Percentiles rank a stretch among this genome's conserved stretches.
These are phyloP conservation scores for Ananas comosus DNA, from an alignment of 176 grass and related monocot species.

Conservation along the genomic window DNA sequence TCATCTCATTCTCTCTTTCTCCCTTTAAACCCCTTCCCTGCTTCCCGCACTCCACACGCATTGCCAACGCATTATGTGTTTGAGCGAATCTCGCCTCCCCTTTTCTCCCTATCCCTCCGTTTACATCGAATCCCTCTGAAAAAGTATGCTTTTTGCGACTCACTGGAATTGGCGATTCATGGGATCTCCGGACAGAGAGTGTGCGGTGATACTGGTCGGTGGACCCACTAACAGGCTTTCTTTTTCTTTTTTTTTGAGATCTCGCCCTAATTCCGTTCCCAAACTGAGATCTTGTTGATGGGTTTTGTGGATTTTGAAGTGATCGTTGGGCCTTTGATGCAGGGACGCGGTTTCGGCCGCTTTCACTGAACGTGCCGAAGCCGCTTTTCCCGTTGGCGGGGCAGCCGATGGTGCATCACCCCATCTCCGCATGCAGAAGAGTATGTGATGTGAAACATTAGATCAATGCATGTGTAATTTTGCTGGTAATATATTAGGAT, in stretches of 20 bases:
- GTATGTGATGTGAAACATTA: slow-evolving; percentile 23
- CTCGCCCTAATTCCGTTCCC: background rate
- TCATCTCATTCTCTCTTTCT: too few species aligned
- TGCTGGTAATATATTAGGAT: background rate
- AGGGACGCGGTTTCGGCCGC: slow-evolving; percentile 92
- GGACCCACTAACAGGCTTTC: slow-evolving; percentile 81
- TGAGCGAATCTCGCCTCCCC: background rate
- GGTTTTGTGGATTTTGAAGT: background rate
- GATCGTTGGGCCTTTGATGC: slow-evolving; percentile 10
- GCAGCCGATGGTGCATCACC: slow-evolving; percentile 95
- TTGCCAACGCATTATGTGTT: background rate
- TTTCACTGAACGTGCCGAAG: slow-evolving; percentile 95
- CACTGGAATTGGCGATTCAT: slow-evolving; percentile 20
- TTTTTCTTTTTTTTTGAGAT: slow-evolving; percentile 19
- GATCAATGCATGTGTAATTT: background rate
- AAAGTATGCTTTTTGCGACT: background rate
- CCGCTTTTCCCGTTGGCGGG: slow-evolving; percentile 93
- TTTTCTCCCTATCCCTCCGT: slow-evolving; percentile 28
- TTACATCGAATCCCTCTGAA: background rate
- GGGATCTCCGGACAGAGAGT: slow-evolving; percentile 69
- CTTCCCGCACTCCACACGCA: slow-evolving; percentile 11
- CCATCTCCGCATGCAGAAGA: slow-evolving; percentile 73
- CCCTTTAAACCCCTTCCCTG: background rate
- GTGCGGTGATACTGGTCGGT: slow-evolving; percentile 95
- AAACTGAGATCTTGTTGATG: slow-evolving; percentile 1